Evolutionary conservation across 1,139 yeast species (phyloP).

Genomic region (Dujonia santamariae): DNA sequence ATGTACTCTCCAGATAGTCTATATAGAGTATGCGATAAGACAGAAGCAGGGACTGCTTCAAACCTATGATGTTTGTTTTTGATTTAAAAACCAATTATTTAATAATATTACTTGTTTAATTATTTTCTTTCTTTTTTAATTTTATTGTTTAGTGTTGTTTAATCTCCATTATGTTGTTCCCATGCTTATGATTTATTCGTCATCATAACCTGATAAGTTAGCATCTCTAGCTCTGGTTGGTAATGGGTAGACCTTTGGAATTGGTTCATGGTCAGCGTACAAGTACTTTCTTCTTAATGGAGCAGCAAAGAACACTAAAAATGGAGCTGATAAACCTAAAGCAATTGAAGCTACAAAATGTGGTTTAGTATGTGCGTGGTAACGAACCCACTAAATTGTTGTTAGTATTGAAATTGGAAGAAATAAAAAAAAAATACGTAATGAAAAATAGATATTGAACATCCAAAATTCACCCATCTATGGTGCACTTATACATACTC

Average conservation of each 20-base stretch:
- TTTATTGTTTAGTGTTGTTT: no score
- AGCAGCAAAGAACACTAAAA: constrained; percentile 54
- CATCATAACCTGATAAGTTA: constrained; percentile 55
- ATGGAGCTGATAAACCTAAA: constrained; percentile 68
- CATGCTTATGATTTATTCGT: constrained; percentile 25
- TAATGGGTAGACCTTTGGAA: constrained; percentile 70
- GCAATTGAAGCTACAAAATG: constrained; percentile 70
- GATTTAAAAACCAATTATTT: no score
- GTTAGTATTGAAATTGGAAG: constrained; percentile 24
- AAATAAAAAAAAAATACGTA: neutral
- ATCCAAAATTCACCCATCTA: neutral
- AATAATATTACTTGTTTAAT: no score
- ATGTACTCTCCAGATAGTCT: no score
- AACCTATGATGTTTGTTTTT: no score
- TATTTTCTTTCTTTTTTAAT: no score
- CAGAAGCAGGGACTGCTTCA: no score
- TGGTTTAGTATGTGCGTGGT: constrained; percentile 77
- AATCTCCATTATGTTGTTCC: no score
- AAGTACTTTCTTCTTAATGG: constrained; percentile 71
- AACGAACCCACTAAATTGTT: constrained; percentile 65
- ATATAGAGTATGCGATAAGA: no score
- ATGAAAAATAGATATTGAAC: no score
- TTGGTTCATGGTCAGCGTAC: constrained; percentile 64
- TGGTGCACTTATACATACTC: constrained; percentile 46
- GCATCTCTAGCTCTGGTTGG: constrained; percentile 55